Conservation (phyloP, 2,329 filamentous ascomycete species). For the Lachnellula arida region DNA sequence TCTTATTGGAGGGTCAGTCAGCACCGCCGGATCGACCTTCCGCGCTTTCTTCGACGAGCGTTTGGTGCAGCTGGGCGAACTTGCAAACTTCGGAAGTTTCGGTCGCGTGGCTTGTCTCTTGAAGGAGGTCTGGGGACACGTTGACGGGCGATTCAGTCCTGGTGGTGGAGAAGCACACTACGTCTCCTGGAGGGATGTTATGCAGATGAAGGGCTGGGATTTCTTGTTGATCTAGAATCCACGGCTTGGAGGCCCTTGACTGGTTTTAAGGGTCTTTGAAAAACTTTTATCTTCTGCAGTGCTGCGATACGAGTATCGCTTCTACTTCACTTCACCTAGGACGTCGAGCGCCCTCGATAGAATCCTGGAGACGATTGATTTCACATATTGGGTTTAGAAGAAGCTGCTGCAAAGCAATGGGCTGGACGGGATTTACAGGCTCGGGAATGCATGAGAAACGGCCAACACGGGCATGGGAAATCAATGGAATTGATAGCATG, state of each 20-base stretch:
- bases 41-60: conserved; percentile 74
- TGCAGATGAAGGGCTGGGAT: conserved; percentile 88
- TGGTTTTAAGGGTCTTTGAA: conserved; percentile 18
- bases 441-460: conserved; percentile 10
- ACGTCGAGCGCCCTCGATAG: conserved; percentile 15
- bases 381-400: conserved; percentile 9
- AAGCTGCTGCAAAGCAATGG: conserved; percentile 13
- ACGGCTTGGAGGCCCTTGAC: conserved; percentile 12
- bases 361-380: conserved; percentile 15
- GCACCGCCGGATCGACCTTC: conserved; percentile 68
- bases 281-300: conserved; percentile 18
- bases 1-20: conserved; percentile 78
- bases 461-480: not conserved
- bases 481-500: not conserved
- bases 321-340: conserved; percentile 17
- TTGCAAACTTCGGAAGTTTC: conserved; percentile 78
- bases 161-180: conserved; percentile 48
- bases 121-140: conserved; percentile 73
- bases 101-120: conserved; percentile 76
- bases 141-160: conserved; percentile 50
- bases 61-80: conserved; percentile 67
- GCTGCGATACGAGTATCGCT: conserved; percentile 16
- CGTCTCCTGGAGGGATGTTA: conserved; percentile 92
- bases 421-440: conserved; percentile 8
- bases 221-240: conserved; percentile 72